These are phyloP conservation scores for Citrus medica DNA, from an alignment of 345 rosid species.

Conservation along the genomic window DNA sequence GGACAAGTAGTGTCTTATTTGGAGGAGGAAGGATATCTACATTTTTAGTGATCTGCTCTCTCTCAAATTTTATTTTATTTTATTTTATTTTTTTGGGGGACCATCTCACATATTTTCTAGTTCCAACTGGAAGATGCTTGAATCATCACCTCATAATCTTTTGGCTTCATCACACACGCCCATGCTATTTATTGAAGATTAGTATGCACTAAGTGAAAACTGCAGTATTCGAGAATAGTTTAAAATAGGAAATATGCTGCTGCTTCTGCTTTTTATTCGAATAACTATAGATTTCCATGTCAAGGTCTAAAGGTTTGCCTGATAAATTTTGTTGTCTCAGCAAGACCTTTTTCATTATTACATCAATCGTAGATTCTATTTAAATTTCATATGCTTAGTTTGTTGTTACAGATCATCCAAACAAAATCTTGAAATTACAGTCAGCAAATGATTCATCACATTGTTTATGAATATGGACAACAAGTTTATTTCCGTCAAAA, in stretches of 20 bases:
- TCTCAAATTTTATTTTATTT: neutral
- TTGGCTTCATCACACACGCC: neutral
- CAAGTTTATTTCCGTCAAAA: neutral
- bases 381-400: neutral
- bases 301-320: neutral
- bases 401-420: neutral
- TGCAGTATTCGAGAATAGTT: neutral
- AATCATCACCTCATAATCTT: neutral
- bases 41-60: conserved; percentile 22
- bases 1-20: conserved; percentile 65
- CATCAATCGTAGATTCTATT: too few relatives aligned
- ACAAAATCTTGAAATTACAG: neutral
- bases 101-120: neutral
- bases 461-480: neutral
- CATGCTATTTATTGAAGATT: neutral
- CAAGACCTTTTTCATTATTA: neutral
- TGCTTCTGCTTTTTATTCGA: neutral
- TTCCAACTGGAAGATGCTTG: neutral
- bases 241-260: neutral
- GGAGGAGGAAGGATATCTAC: conserved; percentile 72
- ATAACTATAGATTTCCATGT: neutral
- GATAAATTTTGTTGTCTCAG: neutral
- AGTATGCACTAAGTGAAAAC: neutral
- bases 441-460: neutral
- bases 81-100: neutral